A percentile compares a stretch with the other conserved stretches of the same genome.
These are phyloP conservation scores for Climacium dendroides DNA, from an alignment of 225 moss, liverwort and hornwort species.

Conservation along the genomic window DNA sequence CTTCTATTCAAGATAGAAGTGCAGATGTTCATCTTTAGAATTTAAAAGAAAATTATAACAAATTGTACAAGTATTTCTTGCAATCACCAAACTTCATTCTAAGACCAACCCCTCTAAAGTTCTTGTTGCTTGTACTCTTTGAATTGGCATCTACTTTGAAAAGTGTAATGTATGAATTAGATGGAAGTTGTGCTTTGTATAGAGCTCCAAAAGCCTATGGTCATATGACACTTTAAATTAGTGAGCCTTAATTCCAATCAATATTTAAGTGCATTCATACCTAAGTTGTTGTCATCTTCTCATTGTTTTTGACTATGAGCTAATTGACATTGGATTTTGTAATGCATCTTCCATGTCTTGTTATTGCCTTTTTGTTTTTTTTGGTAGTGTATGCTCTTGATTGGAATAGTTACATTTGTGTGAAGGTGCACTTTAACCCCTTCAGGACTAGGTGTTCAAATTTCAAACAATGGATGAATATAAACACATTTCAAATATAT, in stretches of 20 bases:
- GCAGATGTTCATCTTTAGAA: too few relatives aligned
- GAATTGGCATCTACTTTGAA: background rate
- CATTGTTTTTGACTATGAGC: background rate
- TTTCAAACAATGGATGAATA: rapidly evolving
- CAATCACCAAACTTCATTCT: background rate
- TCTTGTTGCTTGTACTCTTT: background rate
- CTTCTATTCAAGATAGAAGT: too few relatives aligned
- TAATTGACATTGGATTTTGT: background rate
- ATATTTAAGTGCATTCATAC: background rate
- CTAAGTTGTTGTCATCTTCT: background rate
- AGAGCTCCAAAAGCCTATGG: background rate
- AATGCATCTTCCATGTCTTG: background rate
- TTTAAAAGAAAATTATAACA: background rate
- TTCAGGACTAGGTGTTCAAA: background rate
- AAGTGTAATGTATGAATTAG: background rate
- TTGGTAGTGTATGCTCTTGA: background rate
- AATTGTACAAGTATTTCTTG: background rate
- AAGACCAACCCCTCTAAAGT: background rate
- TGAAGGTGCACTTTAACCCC: background rate
- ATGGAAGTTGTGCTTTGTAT: too few relatives aligned
- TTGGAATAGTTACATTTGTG: background rate
- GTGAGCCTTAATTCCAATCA: background rate
- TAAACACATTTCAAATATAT: background rate
- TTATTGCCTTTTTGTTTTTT: background rate
- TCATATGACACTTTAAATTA: background rate